A percentile compares a stretch with the other conserved stretches of the same genome.
phyloP scores from a whole-genome alignment of 2,329 filamentous ascomycete genomes.

The Lecanosticta acicola region DNA sequence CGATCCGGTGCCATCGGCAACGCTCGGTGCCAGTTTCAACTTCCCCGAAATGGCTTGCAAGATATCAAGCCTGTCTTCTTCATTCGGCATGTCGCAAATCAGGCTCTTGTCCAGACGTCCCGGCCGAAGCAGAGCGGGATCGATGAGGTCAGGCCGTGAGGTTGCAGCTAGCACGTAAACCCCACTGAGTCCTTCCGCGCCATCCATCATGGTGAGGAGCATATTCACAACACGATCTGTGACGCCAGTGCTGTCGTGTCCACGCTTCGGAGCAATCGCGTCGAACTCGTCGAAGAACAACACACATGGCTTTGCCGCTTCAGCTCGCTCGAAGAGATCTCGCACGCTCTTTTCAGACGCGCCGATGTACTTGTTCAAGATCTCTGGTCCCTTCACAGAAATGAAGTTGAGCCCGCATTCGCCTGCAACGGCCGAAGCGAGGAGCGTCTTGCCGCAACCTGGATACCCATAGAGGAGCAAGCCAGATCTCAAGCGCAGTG shows the following conservation, averaged over 20 bases:
- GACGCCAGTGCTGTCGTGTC: slow-evolving; percentile 96
- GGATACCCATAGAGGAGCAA: slow-evolving; percentile 91
- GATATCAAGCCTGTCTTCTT: slow-evolving; percentile 82
- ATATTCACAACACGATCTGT: slow-evolving; percentile 98
- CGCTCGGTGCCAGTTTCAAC: slow-evolving; percentile 61
- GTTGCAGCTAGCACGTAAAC: slow-evolving; percentile 97
- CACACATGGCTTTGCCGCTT: slow-evolving; percentile 85
- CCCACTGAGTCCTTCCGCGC: slow-evolving; percentile 86
- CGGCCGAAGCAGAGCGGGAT: slow-evolving; percentile 84
- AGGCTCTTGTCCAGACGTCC: slow-evolving; percentile 90
- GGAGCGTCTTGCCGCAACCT: slow-evolving; percentile 91
- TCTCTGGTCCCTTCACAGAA: slow-evolving; percentile 94
- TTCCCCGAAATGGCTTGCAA: slow-evolving; percentile 77
- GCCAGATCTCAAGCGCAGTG: slow-evolving; percentile 86
- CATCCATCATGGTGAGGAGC: slow-evolving; percentile 97
- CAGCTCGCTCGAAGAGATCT: slow-evolving; percentile 88
- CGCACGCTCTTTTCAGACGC: slow-evolving; percentile 94
- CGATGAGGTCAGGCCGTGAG: slow-evolving; percentile 86
- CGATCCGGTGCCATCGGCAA: slow-evolving; percentile 44
- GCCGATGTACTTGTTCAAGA: slow-evolving; percentile 98
- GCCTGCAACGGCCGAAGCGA: slow-evolving; percentile 93
- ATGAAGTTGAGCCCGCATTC: slow-evolving; percentile 99
- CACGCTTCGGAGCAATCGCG: slow-evolving; percentile 92
- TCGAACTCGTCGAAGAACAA: slow-evolving; percentile 99
- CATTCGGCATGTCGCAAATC: slow-evolving; percentile 78